Evolutionary conservation across 192 early-diverging fungal genomes (phyloP).

Genomic region (Helicostylum pulchrum): DNA sequence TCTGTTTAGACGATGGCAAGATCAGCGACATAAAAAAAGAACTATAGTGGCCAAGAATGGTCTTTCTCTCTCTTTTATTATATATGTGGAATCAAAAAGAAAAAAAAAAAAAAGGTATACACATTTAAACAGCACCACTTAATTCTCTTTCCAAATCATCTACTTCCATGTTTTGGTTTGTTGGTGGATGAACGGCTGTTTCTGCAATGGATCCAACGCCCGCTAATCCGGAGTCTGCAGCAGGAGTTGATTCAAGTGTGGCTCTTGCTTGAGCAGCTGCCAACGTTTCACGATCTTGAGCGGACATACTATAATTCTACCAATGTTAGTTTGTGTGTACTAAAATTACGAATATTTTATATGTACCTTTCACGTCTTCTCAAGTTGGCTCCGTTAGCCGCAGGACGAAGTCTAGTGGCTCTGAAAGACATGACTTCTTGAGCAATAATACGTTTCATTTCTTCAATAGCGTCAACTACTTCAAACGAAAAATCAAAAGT

Average conservation of each 20-base stretch:
- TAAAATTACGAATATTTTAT: neutral
- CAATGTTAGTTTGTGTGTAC: neutral
- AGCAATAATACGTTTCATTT: conserved; percentile 81
- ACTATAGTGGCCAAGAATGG: no score
- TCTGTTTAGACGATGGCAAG: no score
- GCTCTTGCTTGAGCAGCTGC: conserved; percentile 29
- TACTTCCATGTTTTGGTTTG: conserved; percentile 25
- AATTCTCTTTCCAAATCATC: conserved; percentile 40
- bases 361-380: conserved; percentile 40
- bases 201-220: conserved; percentile 18
- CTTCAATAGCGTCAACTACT: conserved; percentile 64
- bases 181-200: conserved; percentile 14
- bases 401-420: conserved; percentile 45
- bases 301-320: conserved; percentile 17
- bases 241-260: neutral
- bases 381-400: conserved; percentile 34
- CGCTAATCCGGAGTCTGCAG: neutral
- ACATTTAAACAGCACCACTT: conserved; percentile 29
- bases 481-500: conserved; percentile 88
- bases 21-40: no score
- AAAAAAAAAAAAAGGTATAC: neutral
- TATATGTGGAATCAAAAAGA: neutral
- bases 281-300: conserved; percentile 37
- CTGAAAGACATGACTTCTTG: conserved; percentile 82
- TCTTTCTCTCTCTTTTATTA: no score